These are phyloP conservation scores for Apodospora peruviana DNA, from an alignment of 495 filamentous ascomycete species.

Conservation along the genomic window DNA sequence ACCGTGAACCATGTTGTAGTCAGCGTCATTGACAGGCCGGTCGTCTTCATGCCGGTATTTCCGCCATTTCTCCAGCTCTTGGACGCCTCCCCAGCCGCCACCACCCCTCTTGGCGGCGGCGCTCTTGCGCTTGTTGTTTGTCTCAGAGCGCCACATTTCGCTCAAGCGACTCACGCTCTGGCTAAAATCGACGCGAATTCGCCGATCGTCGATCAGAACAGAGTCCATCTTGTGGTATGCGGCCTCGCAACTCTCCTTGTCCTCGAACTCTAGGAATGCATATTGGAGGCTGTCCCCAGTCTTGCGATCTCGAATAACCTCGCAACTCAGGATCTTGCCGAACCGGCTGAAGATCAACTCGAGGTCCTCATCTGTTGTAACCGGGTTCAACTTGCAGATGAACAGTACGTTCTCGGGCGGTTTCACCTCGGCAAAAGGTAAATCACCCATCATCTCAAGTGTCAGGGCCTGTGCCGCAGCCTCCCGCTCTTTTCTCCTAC, in stretches of 20 bases:
- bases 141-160: constrained; percentile 83
- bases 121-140: constrained; percentile 73
- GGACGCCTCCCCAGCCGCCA: constrained; percentile 88
- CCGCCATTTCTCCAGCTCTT: constrained; percentile 77
- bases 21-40: constrained; percentile 35
- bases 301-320: constrained; percentile 90
- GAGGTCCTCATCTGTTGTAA: constrained; percentile 90
- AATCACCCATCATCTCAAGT: constrained; percentile 94
- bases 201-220: constrained; percentile 92
- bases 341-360: constrained; percentile 96
- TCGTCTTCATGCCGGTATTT: constrained; percentile 77
- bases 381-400: constrained; percentile 97
- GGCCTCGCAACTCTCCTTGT: constrained; percentile 86
- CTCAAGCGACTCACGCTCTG: constrained; percentile 90
- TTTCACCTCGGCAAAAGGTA: constrained; percentile 96
- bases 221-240: constrained; percentile 99
- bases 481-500: constrained; percentile 77
- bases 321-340: constrained; percentile 89
- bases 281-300: constrained; percentile 96
- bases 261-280: constrained; percentile 94
- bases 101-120: constrained; percentile 49
- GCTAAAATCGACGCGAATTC: constrained; percentile 97
- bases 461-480: constrained; percentile 92
- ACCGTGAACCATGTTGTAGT: constrained; percentile 81
- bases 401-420: constrained; percentile 96